A percentile compares a stretch with the other conserved stretches of the same genome.
Conservation (phyloP, 805 yeast species). For the Starmerella tilneyi region DNA sequence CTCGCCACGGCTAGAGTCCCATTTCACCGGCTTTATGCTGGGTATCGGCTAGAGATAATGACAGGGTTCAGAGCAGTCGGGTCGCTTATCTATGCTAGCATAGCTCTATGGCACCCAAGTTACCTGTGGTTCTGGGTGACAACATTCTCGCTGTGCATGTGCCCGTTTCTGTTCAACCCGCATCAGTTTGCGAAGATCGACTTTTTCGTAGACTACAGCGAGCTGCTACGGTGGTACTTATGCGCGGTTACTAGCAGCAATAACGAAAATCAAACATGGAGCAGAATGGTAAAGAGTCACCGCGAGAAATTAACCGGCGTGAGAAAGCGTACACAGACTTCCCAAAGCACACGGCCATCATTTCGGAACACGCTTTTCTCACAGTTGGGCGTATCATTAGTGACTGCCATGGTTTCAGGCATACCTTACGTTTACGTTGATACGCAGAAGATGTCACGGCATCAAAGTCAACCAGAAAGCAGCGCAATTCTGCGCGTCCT, state of each 20-base stretch:
- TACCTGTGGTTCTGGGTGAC: conserved; percentile 92
- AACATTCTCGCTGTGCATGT: conserved; percentile 64
- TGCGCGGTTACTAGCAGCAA: conserved; percentile 28
- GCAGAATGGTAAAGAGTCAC: conserved; percentile 38
- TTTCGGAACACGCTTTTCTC: conserved; percentile 57
- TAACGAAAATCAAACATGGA: background rate
- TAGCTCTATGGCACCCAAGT: conserved; percentile 68
- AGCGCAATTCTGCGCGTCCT: conserved; percentile 45
- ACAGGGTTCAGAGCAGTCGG: conserved; percentile 48
- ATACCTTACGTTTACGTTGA: conserved; percentile 61
- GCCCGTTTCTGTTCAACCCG: conserved; percentile 87
- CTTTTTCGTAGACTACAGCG: conserved; percentile 81
- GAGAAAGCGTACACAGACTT: conserved; percentile 39
- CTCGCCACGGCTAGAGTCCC: conserved; percentile 66
- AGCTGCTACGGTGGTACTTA: conserved; percentile 60
- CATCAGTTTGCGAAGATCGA: conserved; percentile 87
- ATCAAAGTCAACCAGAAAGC: conserved; percentile 25
- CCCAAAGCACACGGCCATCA: conserved; percentile 54
- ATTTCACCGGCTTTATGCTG: conserved; percentile 51
- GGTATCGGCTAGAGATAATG: conserved; percentile 48
- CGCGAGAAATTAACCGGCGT: conserved; percentile 70
- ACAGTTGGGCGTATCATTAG: conserved; percentile 53
- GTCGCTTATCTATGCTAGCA: conserved; percentile 46
- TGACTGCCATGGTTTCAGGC: conserved; percentile 45
- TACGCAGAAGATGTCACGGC: conserved; percentile 58